These are phyloP conservation scores for Tetrapyrgos nigripes DNA, from an alignment of 1,284 basidiomycete genomes.

Conservation along the genomic window DNA sequence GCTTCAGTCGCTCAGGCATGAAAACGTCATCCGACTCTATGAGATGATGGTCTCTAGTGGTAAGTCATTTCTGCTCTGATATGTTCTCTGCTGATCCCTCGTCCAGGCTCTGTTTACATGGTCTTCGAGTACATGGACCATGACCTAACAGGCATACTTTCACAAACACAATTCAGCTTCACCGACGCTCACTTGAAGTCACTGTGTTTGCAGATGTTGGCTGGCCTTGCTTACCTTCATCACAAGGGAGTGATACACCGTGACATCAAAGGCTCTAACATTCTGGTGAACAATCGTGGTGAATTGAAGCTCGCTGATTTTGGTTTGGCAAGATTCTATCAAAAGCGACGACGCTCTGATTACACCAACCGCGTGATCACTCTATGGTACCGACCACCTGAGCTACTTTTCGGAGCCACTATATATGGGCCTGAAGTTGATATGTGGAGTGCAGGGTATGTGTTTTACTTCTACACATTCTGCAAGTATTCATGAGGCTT, in stretches of 20 bases:
- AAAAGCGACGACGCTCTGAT: conserved; percentile 88
- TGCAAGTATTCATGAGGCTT: conserved; percentile 12
- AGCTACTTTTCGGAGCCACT: conserved; percentile 94
- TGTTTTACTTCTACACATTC: conserved; percentile 17
- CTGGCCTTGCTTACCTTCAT: conserved; percentile 93
- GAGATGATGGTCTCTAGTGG: conserved; percentile 99
- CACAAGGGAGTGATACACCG: conserved; percentile 96
- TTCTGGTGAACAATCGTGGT: conserved; percentile 92
- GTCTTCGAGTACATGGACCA: conserved; percentile 99
- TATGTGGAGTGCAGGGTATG: conserved; percentile 99
- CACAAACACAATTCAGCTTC: conserved; percentile 89
- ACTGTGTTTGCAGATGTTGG: conserved; percentile 92
- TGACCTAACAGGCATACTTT: conserved; percentile 94
- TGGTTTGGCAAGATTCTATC: conserved; percentile 96
- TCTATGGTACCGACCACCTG: conserved; percentile 98
- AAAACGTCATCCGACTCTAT: conserved; percentile 88
- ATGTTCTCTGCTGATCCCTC: conserved; percentile 15
- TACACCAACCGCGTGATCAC: conserved; percentile 99
- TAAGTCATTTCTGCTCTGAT: conserved; percentile 35
- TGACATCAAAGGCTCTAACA: conserved; percentile 98
- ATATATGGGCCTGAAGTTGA: conserved; percentile 99
- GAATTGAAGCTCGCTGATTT: conserved; percentile 98
- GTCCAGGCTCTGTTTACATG: conserved; percentile 93
- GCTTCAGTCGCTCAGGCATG: conserved; percentile 88
- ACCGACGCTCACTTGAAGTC: conserved; percentile 92